A percentile compares a stretch with the other conserved stretches of the same genome.
phyloP scores from a whole-genome alignment of 2,329 filamentous ascomycete genomes.

The Blastomyces silverae region DNA sequence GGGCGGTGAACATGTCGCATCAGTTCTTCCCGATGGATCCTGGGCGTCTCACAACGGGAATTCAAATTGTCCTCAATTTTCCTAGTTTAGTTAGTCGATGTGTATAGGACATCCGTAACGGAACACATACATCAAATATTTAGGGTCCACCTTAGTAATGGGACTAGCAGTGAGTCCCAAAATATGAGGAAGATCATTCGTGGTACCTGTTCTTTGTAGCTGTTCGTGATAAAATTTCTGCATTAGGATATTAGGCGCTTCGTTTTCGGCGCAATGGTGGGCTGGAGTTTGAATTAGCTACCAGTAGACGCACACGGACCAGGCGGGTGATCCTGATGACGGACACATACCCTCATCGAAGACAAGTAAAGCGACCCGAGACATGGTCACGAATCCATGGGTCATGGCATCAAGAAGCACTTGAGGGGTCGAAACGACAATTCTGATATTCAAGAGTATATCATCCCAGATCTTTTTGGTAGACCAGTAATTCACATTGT shows the following conservation, averaged over 20 bases:
- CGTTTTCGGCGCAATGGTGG: conserved; percentile 62
- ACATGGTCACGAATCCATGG: conserved; percentile 65
- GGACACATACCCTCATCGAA: conserved; percentile 67
- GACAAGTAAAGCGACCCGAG: conserved; percentile 59
- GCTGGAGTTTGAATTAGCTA: conserved; percentile 45
- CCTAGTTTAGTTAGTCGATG: conserved; percentile 25
- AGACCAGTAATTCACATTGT: conserved; percentile 68
- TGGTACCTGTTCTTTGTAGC: conserved; percentile 32
- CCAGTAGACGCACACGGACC: background rate
- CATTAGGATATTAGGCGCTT: conserved; percentile 67
- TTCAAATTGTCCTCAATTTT: conserved; percentile 63
- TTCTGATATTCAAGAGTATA: conserved; percentile 55
- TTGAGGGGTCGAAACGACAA: conserved; percentile 74
- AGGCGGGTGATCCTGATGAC: background rate
- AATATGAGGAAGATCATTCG: conserved; percentile 52
- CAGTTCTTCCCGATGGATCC: conserved; percentile 61
- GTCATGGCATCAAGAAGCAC: conserved; percentile 66
- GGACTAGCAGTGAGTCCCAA: conserved; percentile 78
- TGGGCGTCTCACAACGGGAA: conserved; percentile 62
- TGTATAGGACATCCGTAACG: background rate
- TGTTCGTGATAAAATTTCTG: conserved; percentile 57
- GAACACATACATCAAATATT: conserved; percentile 47
- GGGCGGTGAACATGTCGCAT: conserved; percentile 63
- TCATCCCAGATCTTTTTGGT: conserved; percentile 60
- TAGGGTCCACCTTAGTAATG: conserved; percentile 47